Percentiles rank a stretch among this genome's conserved stretches.
Conservation (phyloP, 768 basidiomycete species). For the Tubosaeta brunneosetosa region DNA sequence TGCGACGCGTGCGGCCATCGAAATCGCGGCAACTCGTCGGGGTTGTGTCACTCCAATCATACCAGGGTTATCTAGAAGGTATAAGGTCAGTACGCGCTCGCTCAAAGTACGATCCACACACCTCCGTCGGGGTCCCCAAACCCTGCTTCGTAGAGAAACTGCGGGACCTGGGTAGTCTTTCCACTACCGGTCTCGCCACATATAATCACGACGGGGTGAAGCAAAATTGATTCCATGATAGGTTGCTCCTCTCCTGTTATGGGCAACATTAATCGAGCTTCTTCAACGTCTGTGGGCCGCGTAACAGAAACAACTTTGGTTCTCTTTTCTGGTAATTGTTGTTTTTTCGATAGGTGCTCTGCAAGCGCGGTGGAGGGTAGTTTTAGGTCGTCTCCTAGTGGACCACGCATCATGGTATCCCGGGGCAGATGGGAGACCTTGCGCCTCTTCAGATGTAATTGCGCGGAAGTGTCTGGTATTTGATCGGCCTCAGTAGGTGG, state of each 20-base stretch:
- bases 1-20: constrained; percentile 91
- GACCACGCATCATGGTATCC: constrained; percentile 60
- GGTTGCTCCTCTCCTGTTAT: constrained; percentile 91
- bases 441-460: constrained; percentile 41
- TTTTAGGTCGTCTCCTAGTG: constrained; percentile 67
- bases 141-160: constrained; percentile 96
- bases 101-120: constrained; percentile 31
- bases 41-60: constrained; percentile 99
- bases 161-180: constrained; percentile 97
- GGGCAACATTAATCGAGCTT: constrained; percentile 74
- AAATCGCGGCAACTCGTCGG: constrained; percentile 93
- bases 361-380: constrained; percentile 67
- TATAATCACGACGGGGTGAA: constrained; percentile 70
- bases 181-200: constrained; percentile 97
- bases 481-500: constrained; percentile 14
- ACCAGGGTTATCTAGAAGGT: constrained; percentile 78
- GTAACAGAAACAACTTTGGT: constrained; percentile 49
- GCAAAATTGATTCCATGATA: constrained; percentile 86
- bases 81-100: constrained; percentile 3
- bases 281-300: constrained; percentile 68
- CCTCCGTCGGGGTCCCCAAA: constrained; percentile 83
- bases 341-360: constrained; percentile 31
- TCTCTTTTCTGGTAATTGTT: constrained; percentile 15
- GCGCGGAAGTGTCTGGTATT: constrained; percentile 1
- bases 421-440: constrained; percentile 34